Evolutionary conservation across 805 yeast species (phyloP).

Genomic region (Yarrowia osloensis): DNA sequence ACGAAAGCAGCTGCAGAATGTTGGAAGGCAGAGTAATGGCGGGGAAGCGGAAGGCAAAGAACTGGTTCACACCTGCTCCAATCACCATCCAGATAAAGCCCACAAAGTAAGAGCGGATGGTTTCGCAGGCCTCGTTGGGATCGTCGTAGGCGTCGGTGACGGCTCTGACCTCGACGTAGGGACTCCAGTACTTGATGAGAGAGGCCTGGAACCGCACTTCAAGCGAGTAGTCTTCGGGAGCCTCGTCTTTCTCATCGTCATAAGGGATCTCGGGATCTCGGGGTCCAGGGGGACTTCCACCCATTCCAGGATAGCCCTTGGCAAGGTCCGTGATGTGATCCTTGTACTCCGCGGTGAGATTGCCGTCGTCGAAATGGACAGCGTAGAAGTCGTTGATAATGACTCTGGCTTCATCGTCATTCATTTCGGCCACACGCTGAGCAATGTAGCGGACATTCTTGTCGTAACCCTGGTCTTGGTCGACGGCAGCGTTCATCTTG

Average conservation of each 20-base stretch:
- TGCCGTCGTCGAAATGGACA: background rate
- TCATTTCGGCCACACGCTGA: background rate
- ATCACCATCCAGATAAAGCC: conserved; percentile 41
- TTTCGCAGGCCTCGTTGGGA: conserved; percentile 50
- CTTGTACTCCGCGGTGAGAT: background rate
- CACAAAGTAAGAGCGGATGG: conserved; percentile 47
- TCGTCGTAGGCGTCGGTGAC: conserved; percentile 56
- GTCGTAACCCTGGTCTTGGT: background rate
- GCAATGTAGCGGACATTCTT: background rate
- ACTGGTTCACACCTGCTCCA: conserved; percentile 38
- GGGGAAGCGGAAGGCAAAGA: conserved; percentile 57
- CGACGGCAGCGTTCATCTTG: background rate
- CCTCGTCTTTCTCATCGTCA: conserved; percentile 1
- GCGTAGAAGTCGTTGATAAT: background rate
- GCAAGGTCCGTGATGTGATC: background rate
- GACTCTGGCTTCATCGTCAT: background rate
- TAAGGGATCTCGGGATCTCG: background rate
- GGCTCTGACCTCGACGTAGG: conserved; percentile 69
- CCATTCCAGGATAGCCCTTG: background rate
- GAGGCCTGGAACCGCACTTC: background rate
- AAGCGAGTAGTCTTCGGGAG: conserved; percentile 4
- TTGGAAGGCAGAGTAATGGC: conserved; percentile 50
- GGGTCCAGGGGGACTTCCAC: background rate
- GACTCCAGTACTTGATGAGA: conserved; percentile 37
- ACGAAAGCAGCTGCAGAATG: conserved; percentile 58